Percentiles rank a stretch among this genome's conserved stretches.
Evolutionary conservation across 176 grass and related monocot genomes (phyloP).

Genomic region (Dendrocalamus sinicus): DNA sequence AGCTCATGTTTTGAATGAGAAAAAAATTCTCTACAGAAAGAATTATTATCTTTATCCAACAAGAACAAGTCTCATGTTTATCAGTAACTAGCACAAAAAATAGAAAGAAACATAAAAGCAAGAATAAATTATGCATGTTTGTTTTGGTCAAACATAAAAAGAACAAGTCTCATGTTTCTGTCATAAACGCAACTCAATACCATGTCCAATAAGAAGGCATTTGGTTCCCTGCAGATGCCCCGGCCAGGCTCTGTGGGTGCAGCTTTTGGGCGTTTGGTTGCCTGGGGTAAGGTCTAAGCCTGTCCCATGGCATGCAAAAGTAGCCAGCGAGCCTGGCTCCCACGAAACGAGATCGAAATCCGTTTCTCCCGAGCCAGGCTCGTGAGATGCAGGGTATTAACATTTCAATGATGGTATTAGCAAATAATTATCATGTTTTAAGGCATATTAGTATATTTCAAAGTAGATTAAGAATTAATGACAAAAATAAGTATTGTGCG

Average conservation of each 20-base stretch:
- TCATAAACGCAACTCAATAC: slow-evolving; percentile 35
- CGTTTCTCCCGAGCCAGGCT: neutral
- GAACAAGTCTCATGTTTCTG: neutral
- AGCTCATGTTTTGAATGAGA: slow-evolving; percentile 19
- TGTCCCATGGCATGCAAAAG: slow-evolving; percentile 17
- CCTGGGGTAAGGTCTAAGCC: neutral
- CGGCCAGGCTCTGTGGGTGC: neutral
- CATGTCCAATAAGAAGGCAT: slow-evolving; percentile 19
- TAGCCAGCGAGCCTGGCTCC: slow-evolving; percentile 19
- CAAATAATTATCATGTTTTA: slow-evolving; percentile 29
- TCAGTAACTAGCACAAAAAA: slow-evolving; percentile 27
- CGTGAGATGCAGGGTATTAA: neutral
- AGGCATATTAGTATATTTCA: slow-evolving; percentile 40
- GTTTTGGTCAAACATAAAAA: slow-evolving; percentile 35
- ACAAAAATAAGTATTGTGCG: slow-evolving; percentile 37
- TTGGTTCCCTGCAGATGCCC: slow-evolving; percentile 22
- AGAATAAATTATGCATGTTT: slow-evolving; percentile 27
- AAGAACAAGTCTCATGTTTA: slow-evolving; percentile 28
- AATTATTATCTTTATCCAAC: slow-evolving; percentile 11
- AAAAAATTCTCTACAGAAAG: slow-evolving; percentile 14
- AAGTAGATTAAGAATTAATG: slow-evolving; percentile 29
- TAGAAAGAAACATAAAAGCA: slow-evolving; percentile 25
- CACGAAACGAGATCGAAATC: neutral
- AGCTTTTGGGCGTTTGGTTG: slow-evolving; percentile 23
- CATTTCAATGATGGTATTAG: slow-evolving; percentile 35